These are phyloP conservation scores for Phoenix dactylifera DNA, from an alignment of 176 grass and related monocot species.

Conservation along the genomic window DNA sequence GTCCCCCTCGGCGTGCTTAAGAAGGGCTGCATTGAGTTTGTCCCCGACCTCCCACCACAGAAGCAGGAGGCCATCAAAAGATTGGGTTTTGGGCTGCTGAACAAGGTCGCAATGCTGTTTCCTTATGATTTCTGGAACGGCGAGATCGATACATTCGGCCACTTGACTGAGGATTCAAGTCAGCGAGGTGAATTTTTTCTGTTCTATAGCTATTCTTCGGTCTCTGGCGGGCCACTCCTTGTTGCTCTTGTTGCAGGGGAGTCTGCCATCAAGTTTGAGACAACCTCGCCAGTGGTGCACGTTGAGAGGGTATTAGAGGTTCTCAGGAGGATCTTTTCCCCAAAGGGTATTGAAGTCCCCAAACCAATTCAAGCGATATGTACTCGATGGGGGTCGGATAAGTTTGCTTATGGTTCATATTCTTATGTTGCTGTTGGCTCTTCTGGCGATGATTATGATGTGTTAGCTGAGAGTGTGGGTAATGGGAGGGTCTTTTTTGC, in stretches of 20 bases:
- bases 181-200: constrained; percentile 82
- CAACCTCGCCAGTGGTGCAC: constrained; percentile 42
- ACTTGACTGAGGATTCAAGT: constrained; percentile 64
- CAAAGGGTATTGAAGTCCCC: constrained; percentile 82
- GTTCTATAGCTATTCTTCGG: constrained; percentile 95
- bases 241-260: constrained; percentile 94
- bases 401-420: constrained; percentile 84
- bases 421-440: constrained; percentile 80
- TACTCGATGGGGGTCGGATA: constrained; percentile 85
- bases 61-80: constrained; percentile 71
- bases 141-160: constrained; percentile 86
- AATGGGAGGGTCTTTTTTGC: constrained; percentile 85
- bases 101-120: constrained; percentile 88
- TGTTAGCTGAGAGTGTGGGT: constrained; percentile 76
- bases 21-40: constrained; percentile 65
- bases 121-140: constrained; percentile 83
- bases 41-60: constrained; percentile 52
- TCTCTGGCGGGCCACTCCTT: constrained; percentile 80
- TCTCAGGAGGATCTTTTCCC: constrained; percentile 69
- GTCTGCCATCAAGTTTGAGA: constrained; percentile 84
- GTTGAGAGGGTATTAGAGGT: constrained; percentile 61
- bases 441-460: constrained; percentile 95
- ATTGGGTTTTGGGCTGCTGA: constrained; percentile 87
- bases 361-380: constrained; percentile 85
- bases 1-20: constrained; percentile 83